Base-by-base conservation (phyloP, 1,139 yeast species). In the Magnusiomyces clavatus region DNA sequence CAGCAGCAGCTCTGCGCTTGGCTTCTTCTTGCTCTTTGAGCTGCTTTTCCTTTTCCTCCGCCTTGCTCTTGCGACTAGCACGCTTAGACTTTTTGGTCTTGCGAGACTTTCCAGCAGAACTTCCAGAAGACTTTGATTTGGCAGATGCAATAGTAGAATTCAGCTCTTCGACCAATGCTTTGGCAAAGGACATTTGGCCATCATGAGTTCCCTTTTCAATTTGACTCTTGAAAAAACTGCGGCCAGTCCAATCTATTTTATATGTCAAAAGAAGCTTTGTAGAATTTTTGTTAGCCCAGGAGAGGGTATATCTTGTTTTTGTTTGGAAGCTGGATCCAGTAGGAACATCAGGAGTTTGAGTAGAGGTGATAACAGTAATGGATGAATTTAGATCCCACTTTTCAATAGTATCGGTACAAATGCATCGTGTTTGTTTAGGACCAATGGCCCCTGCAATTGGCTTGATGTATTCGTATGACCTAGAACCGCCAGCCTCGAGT, bases 321-420 rank as follows among this genome's bases (percentile, higher is more conserved):
- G 90, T 85, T 51, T 80, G 76, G 67, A 94, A 94, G 1, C 87
- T 76, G 60, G 77, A 79, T 4, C 99, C 99, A 54, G 89, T 84
- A 1, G 99, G 99, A 12, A 94, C 97, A 69, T 92, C 97, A 0
- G 97, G 98, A 0, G 96, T 86, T 24, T 75, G 75, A 0, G 96
- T 86, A 0, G 77, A 66, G 60, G 86, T 90, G 41, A 80, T 77
- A 2, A 87, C 83, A 39, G 78, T 70, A 43, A 84, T 76, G 54
- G 69, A 73, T 36, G 75, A 70, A 13, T 82, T 78, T 47, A 82
- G 68, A 63, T 87, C 87, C 68, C 75, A 80, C 47, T 77, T 75
- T 54, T 83, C 82, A 47, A 87, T 69, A 8, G 77, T 75, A 61
- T 94, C 99, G 1, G 82, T 81, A 52, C 88, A 81, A 14, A 77